phyloP scores from a whole-genome alignment of 306 rosid species.

The Begonia masoniana region DNA sequence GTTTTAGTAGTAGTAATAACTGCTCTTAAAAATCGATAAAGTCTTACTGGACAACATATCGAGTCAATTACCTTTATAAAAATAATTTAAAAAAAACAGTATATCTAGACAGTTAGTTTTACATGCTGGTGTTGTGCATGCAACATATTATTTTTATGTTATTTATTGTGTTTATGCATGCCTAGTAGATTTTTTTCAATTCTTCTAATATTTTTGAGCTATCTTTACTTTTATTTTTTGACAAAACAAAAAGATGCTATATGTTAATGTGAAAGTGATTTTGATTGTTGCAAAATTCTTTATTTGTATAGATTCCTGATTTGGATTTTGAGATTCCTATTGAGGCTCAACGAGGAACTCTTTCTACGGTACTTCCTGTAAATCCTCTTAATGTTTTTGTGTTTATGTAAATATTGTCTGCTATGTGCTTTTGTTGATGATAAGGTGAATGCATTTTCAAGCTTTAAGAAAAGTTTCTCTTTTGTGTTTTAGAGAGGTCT shows the following conservation, averaged over 20 bases:
- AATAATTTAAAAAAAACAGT: too few species aligned
- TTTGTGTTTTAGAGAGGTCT: neutral
- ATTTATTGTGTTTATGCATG: constrained; percentile 6
- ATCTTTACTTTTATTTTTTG: too few species aligned
- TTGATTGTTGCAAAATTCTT: neutral
- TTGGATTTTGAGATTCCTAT: constrained; percentile 92
- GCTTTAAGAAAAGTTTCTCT: neutral
- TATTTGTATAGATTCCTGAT: constrained; percentile 67
- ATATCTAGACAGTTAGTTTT: too few species aligned
- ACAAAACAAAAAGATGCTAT: too few species aligned
- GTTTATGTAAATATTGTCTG: constrained; percentile 1
- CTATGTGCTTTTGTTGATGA: constrained; percentile 1
- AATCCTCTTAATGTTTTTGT: constrained; percentile 6
- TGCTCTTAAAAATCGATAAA: too few species aligned
- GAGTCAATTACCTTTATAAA: too few species aligned
- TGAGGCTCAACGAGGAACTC: constrained; percentile 83
- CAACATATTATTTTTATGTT: too few species aligned
- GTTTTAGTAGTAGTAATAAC: too few species aligned
- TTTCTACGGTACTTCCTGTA: constrained; percentile 63
- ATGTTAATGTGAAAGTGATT: too few species aligned
- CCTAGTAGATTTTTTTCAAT: neutral
- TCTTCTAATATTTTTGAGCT: too few species aligned
- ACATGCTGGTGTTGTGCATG: too few species aligned
- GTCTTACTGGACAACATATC: too few species aligned
- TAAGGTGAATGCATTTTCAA: neutral